phyloP scores from a whole-genome alignment of 768 basidiomycete genomes.

The Podaxis pistillaris region DNA sequence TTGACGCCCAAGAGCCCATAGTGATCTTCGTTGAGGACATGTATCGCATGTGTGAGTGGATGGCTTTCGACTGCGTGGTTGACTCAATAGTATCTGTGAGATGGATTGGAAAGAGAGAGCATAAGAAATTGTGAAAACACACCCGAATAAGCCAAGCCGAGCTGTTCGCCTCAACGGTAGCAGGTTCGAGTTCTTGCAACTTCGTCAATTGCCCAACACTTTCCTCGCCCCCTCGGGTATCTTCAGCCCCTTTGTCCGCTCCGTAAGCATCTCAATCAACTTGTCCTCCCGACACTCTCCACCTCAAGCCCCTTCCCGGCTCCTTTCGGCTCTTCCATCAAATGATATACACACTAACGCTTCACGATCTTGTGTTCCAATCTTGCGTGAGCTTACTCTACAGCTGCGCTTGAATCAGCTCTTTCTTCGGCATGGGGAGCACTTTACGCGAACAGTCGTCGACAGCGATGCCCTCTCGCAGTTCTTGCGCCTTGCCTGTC shows the following conservation, averaged over 20 bases:
- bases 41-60: slow-evolving; percentile 76
- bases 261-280: slow-evolving; percentile 87
- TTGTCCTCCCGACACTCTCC: slow-evolving; percentile 93
- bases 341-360: no score
- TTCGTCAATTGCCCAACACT: slow-evolving; percentile 80
- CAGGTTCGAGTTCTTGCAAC: no score
- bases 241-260: slow-evolving; percentile 75
- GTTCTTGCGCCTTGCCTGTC: slow-evolving; percentile 89
- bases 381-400: slow-evolving; percentile 63
- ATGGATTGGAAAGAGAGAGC: no score
- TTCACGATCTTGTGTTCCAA: no score
- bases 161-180: no score
- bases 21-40: slow-evolving; percentile 88
- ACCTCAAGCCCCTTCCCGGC: slow-evolving; percentile 68
- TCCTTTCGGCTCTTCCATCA: no score
- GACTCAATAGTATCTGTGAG: slow-evolving; percentile 84
- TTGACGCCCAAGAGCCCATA: slow-evolving; percentile 92
- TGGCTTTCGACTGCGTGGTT: slow-evolving; percentile 90
- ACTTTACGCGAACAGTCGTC: slow-evolving; percentile 90
- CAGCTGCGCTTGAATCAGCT: slow-evolving; percentile 93
- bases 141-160: no score
- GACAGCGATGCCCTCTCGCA: slow-evolving; percentile 85
- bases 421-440: slow-evolving; percentile 91
- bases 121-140: no score
- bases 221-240: slow-evolving; percentile 84